phyloP scores from a whole-genome alignment of 1,284 basidiomycete genomes.

The Fomitopsis schrenkii region DNA sequence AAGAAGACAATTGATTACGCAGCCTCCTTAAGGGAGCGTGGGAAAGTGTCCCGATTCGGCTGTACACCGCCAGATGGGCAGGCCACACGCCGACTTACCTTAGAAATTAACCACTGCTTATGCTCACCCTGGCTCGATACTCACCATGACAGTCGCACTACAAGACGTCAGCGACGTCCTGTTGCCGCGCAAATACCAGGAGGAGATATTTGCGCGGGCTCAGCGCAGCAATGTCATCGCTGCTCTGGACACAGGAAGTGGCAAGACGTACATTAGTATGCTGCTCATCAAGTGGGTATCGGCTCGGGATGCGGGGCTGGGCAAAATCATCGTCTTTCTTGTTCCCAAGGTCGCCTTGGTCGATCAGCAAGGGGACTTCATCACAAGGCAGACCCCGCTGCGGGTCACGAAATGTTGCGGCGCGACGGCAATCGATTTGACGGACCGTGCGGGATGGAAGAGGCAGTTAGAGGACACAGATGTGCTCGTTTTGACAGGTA shows the following conservation, averaged over 20 bases:
- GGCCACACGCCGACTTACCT: neutral
- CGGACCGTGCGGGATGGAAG: constrained; percentile 64
- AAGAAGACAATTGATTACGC: too few species aligned
- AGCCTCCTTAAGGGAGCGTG: neutral
- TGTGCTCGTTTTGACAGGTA: constrained; percentile 81
- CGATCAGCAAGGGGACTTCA: constrained; percentile 72
- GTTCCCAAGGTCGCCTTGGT: constrained; percentile 82
- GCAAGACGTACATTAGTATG: constrained; percentile 81
- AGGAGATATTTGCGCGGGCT: constrained; percentile 74
- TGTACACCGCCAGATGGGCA: neutral
- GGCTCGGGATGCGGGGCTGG: constrained; percentile 39
- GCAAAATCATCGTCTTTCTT: constrained; percentile 65
- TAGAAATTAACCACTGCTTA: neutral
- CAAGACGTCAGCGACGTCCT: constrained; percentile 26
- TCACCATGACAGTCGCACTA: constrained; percentile 15
- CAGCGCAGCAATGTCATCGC: constrained; percentile 72
- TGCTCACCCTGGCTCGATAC: neutral
- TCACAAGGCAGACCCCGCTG: constrained; percentile 60
- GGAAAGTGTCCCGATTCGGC: neutral
- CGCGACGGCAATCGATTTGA: constrained; percentile 62
- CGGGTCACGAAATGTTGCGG: constrained; percentile 67
- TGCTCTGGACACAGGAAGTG: constrained; percentile 72
- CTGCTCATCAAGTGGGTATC: constrained; percentile 75
- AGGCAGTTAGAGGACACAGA: constrained; percentile 58
- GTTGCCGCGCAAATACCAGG: constrained; percentile 57